Base-by-base conservation (phyloP, 352 stramenopile genomes). In the Globisporangium apiculatum region DNA sequence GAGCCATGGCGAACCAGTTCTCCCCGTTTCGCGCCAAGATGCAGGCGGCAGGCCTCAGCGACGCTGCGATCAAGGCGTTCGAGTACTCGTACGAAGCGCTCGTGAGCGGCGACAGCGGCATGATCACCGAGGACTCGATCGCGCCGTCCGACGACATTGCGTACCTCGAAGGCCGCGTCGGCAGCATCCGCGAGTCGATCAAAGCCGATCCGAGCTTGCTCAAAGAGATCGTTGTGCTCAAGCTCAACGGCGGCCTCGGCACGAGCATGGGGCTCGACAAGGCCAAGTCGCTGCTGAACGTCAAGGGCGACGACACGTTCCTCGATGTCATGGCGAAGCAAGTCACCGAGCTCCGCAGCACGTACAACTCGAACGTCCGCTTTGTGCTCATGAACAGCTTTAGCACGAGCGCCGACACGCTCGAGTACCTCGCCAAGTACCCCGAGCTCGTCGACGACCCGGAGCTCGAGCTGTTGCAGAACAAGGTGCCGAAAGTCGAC, bases 401-500 rank as follows among this genome's bases (percentile, higher is more conserved):
- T 66, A 93, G 83, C 73, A 94, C 85, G 37, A 91, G 79, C 58
- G 66, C 77, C 15, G 85, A 94, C 65, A 94, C 85, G 43, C 71
- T 94, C 31, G 85, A 94, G 62, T 94, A 93, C 65, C 67, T 94
- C 53, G 66, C 86, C 52, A 94, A 94, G 79, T 94, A 94, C 71
- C 83, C 85, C 4, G 85, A 94, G 68, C 73, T 99, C 43, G 80
- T 94, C 17, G 87, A 89, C 45, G 96, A 99, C 67, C 84, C 97
- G 46, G 94, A 96, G 60, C 77, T 99, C 17, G 96, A 99, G 83
- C 93, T 99, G 64, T 67, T 99, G 53, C 96, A 99, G 79, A 99
- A 99, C 77, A 99, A 99, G 82, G 95, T 98, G 48, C 95, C 95
- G 40, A 98, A 98, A 75, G 73, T 98, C 24, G 79, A 97, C 78